Evolutionary conservation across 768 basidiomycete species (phyloP), one percentile per base, ranked within the genome.

Genomic region (Rhizopogon sp.): DNA sequence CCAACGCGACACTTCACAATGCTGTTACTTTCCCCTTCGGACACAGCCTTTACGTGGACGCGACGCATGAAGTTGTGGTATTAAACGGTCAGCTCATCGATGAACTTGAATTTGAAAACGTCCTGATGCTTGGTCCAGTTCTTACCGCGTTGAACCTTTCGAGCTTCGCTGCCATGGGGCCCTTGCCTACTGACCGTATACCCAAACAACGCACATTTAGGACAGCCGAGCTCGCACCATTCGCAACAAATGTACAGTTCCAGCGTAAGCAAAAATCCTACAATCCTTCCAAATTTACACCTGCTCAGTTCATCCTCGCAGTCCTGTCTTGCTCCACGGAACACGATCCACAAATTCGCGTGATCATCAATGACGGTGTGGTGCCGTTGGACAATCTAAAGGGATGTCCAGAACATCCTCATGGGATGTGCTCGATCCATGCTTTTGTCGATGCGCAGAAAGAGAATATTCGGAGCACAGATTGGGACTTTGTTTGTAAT

Each of bases 281-380:
- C 52, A 39, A 39, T 35, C 25, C 41, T 50, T 45, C 3, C 45
- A 60, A 46, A 70, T 43, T 43, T 37, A 14, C 14, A 11, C 37
- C 16, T 42, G 5, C 28, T 33, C 8, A 25, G 8, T 39, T n/a
- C 9, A 60, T 65, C 14, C 46, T 54, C 57, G 59, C 68, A 90
- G 82, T 89, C 13, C 71, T 89, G 3, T 74, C 76, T 56, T 89
- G 87, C 61, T 67, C 74, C 31, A 75, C 76, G 25, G 56, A 58
- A 22, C 72, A 78, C 6, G 77, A 70, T 20, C 77, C 77, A 1
- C 84, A 90, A 61, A 87, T 93, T 58, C 82, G 91, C 3, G 74
- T 91, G 62, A 83, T 93, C 60, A 79, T 93, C 64, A 93, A 93
- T 73, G 91, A 95, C 63, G 91, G 83, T 2, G 85, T 88, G 8